Evolutionary conservation across 2,329 filamentous ascomycete species (phyloP).

Genomic region (Cytospora leucostoma): DNA sequence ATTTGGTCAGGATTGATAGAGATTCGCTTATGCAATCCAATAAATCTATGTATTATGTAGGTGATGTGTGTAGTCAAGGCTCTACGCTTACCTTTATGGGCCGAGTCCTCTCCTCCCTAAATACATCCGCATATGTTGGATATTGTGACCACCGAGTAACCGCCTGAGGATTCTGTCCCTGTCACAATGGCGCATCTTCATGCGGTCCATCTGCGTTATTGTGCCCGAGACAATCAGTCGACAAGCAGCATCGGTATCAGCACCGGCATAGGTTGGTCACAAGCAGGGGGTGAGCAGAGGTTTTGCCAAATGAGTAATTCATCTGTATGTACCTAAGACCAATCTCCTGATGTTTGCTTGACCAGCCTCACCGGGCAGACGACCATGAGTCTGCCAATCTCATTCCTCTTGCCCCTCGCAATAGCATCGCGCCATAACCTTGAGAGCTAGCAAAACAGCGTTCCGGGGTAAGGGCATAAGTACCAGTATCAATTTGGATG

Average conservation of each 20-base stretch:
- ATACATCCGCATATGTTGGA: neutral
- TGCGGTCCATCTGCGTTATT: neutral
- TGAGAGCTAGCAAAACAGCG: neutral
- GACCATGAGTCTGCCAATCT: neutral
- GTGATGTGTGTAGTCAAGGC: too few relatives aligned
- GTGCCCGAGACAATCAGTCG: neutral
- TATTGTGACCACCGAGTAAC: neutral
- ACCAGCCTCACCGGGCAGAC: constrained; percentile 16
- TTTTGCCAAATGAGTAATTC: constrained; percentile 23
- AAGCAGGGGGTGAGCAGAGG: constrained; percentile 21
- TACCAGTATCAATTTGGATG: neutral
- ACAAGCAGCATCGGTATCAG: constrained; percentile 10
- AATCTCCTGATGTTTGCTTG: constrained; percentile 18
- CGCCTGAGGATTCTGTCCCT: neutral
- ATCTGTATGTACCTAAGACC: constrained; percentile 27
- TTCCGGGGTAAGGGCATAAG: neutral
- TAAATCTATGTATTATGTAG: neutral
- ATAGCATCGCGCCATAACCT: constrained; percentile 2
- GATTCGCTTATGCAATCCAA: too few relatives aligned
- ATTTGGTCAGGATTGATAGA: too few relatives aligned
- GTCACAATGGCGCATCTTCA: neutral
- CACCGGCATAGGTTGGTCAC: constrained; percentile 20
- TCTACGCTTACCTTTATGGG: too few relatives aligned
- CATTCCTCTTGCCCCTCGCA: neutral
- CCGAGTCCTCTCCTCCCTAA: too few relatives aligned